Base-by-base conservation (phyloP, 352 stramenopile genomes). In the Peronospora farinosa region DNA sequence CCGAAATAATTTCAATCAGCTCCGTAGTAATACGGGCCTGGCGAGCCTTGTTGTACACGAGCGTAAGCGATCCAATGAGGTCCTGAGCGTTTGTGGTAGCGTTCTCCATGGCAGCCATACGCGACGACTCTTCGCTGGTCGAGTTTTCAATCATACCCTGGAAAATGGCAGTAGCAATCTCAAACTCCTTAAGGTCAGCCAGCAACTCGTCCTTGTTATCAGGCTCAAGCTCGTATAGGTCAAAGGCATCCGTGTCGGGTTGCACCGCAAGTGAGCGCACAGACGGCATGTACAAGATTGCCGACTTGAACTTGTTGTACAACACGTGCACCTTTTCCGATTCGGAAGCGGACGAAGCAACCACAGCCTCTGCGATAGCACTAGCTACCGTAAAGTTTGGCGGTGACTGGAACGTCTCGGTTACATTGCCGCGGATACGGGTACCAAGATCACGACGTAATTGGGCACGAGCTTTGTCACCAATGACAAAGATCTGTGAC, bases 21-120 rank as follows among this genome's bases (percentile, higher is more conserved):
- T 98, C 94, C 44, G 92, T 98, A 43, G 94, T 98, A 79, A 98
- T 98, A 63, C 93, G 86, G 33, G 93, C 82, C 69, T 98, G 94
- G 54, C 94, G 84, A 40, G 94, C 93, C 75, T 91, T 91, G 75
- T 93, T 93, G 78, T 93, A 93, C 55, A 79, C 61, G 57, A 91
- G 72, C 74, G 95, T 95, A 80, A 76, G 68, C 64, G 72, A 87
- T 59, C 95, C 91, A 71, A 99, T 98, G 75, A 99, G 89, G 40
- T 99, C 96, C 55, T 89, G 76, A 17, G 96, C 96, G 73, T 99
- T 99, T 69, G 97, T 98, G 31, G 92, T 97, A 38, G 96, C 96
- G 67, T 98, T 98, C 70, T 99, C 96, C 96, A 99, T 99, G 40
- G 96, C 96, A 58, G 95, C 95, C 96, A 99, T 99, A 68, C 97